Percentiles rank a stretch among this genome's conserved stretches.
Conservation (phyloP, 2,329 filamentous ascomycete genomes). For the Fusarium mundagurra region DNA sequence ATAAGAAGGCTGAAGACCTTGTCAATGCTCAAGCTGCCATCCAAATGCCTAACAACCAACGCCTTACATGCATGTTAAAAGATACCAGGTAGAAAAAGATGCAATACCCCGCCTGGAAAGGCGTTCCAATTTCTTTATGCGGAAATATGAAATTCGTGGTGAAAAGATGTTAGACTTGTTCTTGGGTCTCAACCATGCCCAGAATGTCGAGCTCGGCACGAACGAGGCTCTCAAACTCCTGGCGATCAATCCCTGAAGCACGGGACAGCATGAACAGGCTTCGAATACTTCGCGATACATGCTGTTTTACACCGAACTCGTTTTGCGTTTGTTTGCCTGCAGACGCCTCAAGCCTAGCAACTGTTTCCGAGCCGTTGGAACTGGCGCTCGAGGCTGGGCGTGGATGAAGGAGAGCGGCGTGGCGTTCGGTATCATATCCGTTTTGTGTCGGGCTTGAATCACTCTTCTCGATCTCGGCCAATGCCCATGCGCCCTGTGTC, state of each 20-base stretch:
- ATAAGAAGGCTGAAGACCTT: neutral
- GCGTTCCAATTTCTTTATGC: neutral
- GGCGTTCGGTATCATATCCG: slow-evolving; percentile 45
- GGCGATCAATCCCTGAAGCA: slow-evolving; percentile 75
- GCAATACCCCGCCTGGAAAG: neutral
- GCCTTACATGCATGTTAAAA: slow-evolving; percentile 37
- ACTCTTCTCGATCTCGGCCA: slow-evolving; percentile 55
- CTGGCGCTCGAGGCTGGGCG: slow-evolving; percentile 67
- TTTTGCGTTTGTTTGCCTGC: slow-evolving; percentile 68
- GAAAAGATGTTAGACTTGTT: slow-evolving; percentile 31
- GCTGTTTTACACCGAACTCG: slow-evolving; percentile 80
- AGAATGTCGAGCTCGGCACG: slow-evolving; percentile 77
- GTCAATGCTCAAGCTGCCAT: neutral
- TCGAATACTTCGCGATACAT: slow-evolving; percentile 80
- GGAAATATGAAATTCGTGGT: neutral
- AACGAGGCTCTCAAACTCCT: slow-evolving; percentile 79
- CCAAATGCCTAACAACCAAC: slow-evolving; percentile 31
- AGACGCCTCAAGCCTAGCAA: slow-evolving; percentile 69
- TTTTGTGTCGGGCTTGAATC: slow-evolving; percentile 44
- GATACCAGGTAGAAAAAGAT: slow-evolving; percentile 1
- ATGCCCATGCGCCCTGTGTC: slow-evolving; percentile 53
- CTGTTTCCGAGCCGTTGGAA: slow-evolving; percentile 64
- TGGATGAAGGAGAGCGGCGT: slow-evolving; percentile 62
- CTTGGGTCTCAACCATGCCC: slow-evolving; percentile 71
- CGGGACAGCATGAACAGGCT: slow-evolving; percentile 78